Conservation (phyloP, 1,139 yeast species). For the Blastobotrys malaysiensis region DNA sequence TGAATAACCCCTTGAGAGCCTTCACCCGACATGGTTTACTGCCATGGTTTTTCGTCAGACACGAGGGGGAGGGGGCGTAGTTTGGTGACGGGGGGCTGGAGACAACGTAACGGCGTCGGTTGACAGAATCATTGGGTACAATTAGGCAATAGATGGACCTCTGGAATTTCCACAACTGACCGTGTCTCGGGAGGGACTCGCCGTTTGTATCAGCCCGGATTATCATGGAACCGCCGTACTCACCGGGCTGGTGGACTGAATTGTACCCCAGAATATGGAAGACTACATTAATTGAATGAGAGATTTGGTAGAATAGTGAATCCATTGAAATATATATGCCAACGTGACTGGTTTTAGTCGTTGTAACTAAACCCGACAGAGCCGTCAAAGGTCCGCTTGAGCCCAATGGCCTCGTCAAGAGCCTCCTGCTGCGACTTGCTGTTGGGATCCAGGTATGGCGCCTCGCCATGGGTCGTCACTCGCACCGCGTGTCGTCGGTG, state of each 20-base stretch:
- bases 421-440: constrained; percentile 29
- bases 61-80: too few relatives aligned
- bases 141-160: background rate
- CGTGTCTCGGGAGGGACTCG: background rate
- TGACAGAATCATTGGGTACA: background rate
- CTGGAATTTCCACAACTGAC: background rate
- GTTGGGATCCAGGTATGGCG: constrained; percentile 25
- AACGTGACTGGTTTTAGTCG: constrained; percentile 22
- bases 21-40: background rate
- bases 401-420: constrained; percentile 21
- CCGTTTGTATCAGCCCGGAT: background rate
- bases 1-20: background rate
- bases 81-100: background rate
- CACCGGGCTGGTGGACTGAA: background rate
- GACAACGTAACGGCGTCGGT: background rate
- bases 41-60: background rate
- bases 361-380: constrained; percentile 28
- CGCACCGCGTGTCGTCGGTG: constrained; percentile 61
- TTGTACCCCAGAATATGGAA: too few relatives aligned
- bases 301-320: too few relatives aligned
- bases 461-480: constrained; percentile 59
- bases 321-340: too few relatives aligned
- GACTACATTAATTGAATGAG: background rate
- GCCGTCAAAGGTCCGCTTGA: constrained; percentile 24
- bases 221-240: background rate